phyloP scores from a whole-genome alignment of 208 protist genomes.

The Strigomonas culicis region DNA sequence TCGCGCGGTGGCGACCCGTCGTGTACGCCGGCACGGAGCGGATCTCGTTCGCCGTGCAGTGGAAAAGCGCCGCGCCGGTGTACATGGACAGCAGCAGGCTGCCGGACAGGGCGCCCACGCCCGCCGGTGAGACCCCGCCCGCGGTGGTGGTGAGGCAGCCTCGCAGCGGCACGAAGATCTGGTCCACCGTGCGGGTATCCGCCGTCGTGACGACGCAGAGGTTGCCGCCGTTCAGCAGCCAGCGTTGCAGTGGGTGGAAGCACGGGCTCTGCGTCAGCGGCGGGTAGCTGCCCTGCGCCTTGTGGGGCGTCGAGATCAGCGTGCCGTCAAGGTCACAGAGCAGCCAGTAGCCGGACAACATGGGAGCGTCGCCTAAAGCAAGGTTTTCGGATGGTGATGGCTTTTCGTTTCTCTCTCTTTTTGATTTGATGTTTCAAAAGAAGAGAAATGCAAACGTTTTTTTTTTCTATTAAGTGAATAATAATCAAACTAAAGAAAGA shows the following conservation, averaged over 20 bases:
- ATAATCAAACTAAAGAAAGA: conserved; percentile 9
- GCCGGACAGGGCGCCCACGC: too few relatives aligned
- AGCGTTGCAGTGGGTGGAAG: conserved; percentile 42
- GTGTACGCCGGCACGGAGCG: conserved; percentile 48
- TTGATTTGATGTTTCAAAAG: background rate
- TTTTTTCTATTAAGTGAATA: conserved; percentile 11
- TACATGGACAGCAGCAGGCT: conserved; percentile 77
- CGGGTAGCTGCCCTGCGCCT: conserved; percentile 71
- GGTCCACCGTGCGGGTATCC: conserved; percentile 56
- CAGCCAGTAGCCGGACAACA: conserved; percentile 70
- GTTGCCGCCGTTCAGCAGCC: conserved; percentile 70
- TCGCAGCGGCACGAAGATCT: conserved; percentile 66
- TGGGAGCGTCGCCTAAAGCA: conserved; percentile 10
- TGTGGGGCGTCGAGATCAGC: conserved; percentile 80
- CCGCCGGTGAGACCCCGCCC: background rate
- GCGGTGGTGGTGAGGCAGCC: conserved; percentile 19
- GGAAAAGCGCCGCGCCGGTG: conserved; percentile 77
- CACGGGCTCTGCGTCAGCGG: conserved; percentile 62
- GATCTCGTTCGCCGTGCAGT: conserved; percentile 47
- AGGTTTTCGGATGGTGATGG: background rate
- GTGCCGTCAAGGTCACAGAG: conserved; percentile 83
- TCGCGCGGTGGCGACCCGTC: conserved; percentile 53
- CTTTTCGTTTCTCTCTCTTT: background rate
- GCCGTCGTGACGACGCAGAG: conserved; percentile 83
- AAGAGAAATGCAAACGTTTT: conserved; percentile 8